Evolutionary conservation across 176 grass and related monocot genomes (phyloP).

Genomic region (Ensete glaucum): DNA sequence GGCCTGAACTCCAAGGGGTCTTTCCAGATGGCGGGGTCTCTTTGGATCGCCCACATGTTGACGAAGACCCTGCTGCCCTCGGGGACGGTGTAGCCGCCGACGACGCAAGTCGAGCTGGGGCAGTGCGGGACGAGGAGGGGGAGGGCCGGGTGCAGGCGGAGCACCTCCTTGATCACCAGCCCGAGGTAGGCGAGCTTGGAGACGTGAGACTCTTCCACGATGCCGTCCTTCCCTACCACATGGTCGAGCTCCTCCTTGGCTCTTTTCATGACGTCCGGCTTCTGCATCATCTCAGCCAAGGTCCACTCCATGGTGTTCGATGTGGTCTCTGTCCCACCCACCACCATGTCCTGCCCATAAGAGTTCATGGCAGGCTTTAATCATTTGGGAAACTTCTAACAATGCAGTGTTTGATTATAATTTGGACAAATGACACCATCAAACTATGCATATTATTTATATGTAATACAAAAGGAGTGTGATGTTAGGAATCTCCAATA

Average conservation of each 20-base stretch:
- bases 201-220: slow-evolving; percentile 49
- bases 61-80: slow-evolving; percentile 40
- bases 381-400: neutral
- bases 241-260: slow-evolving; percentile 43
- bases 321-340: slow-evolving; percentile 54
- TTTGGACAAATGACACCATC: too few species aligned
- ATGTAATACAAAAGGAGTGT: too few species aligned
- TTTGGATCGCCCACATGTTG: slow-evolving; percentile 62
- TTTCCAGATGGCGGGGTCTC: slow-evolving; percentile 41
- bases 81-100: slow-evolving; percentile 42
- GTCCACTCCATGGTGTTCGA: slow-evolving; percentile 68
- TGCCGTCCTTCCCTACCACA: slow-evolving; percentile 38
- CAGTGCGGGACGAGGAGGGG: slow-evolving; percentile 66
- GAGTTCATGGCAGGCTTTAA: neutral
- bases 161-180: slow-evolving; percentile 53
- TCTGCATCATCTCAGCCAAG: slow-evolving; percentile 54
- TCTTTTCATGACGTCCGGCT: slow-evolving; percentile 13
- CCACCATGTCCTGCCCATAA: slow-evolving; percentile 51
- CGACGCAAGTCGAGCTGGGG: slow-evolving; percentile 28
- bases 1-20: slow-evolving; percentile 52
- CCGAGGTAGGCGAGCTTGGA: slow-evolving; percentile 45
- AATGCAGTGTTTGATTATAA: too few species aligned
- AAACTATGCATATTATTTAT: too few species aligned
- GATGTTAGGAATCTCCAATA: too few species aligned
- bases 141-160: slow-evolving; percentile 61